Evolutionary conservation across 345 rosid genomes (phyloP).

Genomic region (Salix suchowensis): DNA sequence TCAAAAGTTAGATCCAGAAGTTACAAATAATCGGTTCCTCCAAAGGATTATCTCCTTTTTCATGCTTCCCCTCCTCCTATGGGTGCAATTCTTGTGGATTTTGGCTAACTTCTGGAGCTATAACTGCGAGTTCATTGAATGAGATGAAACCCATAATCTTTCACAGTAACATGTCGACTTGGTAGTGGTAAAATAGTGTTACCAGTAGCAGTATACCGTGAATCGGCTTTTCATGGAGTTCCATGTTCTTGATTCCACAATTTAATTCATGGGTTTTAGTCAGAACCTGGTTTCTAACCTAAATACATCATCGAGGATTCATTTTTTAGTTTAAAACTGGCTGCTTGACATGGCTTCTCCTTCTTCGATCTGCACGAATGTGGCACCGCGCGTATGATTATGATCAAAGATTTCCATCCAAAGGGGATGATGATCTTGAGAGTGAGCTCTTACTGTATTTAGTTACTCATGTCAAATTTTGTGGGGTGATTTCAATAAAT

Average conservation of each 20-base stretch:
- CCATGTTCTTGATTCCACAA: background rate
- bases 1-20: too few relatives aligned
- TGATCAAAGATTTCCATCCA: background rate
- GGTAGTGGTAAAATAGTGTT: background rate
- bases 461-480: background rate
- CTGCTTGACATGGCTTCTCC: background rate
- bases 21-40: too few relatives aligned
- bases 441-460: background rate
- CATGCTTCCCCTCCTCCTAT: too few relatives aligned
- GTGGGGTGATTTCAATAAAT: background rate
- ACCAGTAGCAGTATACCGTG: background rate
- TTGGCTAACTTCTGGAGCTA: background rate
- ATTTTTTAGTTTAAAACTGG: background rate
- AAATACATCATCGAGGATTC: background rate
- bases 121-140: background rate
- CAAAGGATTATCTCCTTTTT: too few relatives aligned
- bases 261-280: background rate
- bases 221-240: background rate
- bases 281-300: background rate
- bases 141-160: background rate
- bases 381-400: background rate
- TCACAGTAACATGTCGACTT: background rate
- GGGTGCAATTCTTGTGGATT: background rate
- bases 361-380: background rate
- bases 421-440: background rate